Base-by-base conservation (phyloP, 1,284 basidiomycete species). In the Irpex sp. region DNA sequence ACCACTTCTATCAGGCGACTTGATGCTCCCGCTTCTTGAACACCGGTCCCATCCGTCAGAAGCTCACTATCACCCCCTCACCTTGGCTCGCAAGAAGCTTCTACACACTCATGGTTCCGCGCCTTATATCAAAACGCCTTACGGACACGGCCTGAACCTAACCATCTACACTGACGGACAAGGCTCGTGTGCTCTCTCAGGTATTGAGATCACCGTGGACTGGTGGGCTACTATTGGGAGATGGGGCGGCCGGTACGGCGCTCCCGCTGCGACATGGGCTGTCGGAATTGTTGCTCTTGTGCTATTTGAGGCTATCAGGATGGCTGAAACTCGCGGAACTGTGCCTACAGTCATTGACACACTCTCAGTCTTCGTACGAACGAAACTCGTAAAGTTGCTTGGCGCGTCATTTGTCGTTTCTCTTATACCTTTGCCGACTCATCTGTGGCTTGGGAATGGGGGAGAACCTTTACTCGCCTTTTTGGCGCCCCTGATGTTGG, bases 81-180 rank as follows among this genome's bases (percentile, higher is more conserved):
- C 62, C 2, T 63, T 68, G 1, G 51, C 49, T 4, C 61, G 71
- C 9, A 65, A 77, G 0, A 74, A 87, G 18, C 77, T 85, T 12
- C 74, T 94, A 2, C 93, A 95, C 69, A 83, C 86, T 0, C 93
- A 96, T 71, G 71, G 80, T 1, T 75, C 78, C 2, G 89, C 85
- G 0, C 91, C 93, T 0, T 93, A 87, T 66, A 71, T 88, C 8
- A 64, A 63, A 67, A 64, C 67, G 21, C 66, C 45, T 16, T 70
- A 64, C 68, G 66, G 66, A 28, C 76, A 51, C 64, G 82, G 81
- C 56, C 60, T 89, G 18, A 75, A 79, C 54, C 73, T 91, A 56
- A 80, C 77, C 0, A 74, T 92, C 10, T 84, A 86, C 69, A 81
- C 85, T 0, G 80, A 83, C 3, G 81, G 79, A 7, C 76, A 78